phyloP scores from a whole-genome alignment of 129 eudicot genomes.

The Scalesia atractyloides region DNA sequence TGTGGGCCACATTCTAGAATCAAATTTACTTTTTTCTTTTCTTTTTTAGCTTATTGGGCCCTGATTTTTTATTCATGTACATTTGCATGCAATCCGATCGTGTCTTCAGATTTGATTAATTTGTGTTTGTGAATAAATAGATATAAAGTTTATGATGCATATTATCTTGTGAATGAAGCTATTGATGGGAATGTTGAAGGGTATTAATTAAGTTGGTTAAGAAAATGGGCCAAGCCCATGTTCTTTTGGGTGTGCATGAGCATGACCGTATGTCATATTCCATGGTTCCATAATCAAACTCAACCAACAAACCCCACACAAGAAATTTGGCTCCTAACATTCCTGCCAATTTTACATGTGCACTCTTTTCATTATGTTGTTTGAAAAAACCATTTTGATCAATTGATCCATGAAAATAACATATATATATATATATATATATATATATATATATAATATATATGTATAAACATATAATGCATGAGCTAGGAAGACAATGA shows the following conservation, averaged over 20 bases:
- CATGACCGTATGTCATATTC: conserved; percentile 10
- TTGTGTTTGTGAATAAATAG: not conserved
- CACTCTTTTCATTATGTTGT: conserved; percentile 4
- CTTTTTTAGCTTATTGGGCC: conserved; percentile 17
- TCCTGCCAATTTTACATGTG: conserved; percentile 6
- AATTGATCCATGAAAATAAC: not conserved
- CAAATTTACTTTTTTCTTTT: not conserved
- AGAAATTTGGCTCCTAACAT: conserved; percentile 17
- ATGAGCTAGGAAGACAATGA: not conserved
- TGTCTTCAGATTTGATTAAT: not conserved
- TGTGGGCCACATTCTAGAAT: conserved; percentile 19
- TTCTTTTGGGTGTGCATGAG: conserved; percentile 12
- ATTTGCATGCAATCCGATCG: not conserved
- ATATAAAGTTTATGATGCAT: not conserved
- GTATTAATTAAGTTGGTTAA: conserved; percentile 12
- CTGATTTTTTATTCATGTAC: not conserved
- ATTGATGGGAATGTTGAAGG: conserved; percentile 1
- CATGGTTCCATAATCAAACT: conserved; percentile 11
- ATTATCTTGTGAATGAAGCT: not conserved
- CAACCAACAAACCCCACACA: conserved; percentile 29
- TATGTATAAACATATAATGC: too few species aligned
- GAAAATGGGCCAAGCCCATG: conserved; percentile 32
- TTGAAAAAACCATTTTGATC: conserved; percentile 6
- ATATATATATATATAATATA: not conserved
- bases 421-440: not conserved